Percentiles rank a stretch among this genome's conserved stretches.
phyloP scores from a whole-genome alignment of 2,329 filamentous ascomycete species.

The Microascus cirrosus region DNA sequence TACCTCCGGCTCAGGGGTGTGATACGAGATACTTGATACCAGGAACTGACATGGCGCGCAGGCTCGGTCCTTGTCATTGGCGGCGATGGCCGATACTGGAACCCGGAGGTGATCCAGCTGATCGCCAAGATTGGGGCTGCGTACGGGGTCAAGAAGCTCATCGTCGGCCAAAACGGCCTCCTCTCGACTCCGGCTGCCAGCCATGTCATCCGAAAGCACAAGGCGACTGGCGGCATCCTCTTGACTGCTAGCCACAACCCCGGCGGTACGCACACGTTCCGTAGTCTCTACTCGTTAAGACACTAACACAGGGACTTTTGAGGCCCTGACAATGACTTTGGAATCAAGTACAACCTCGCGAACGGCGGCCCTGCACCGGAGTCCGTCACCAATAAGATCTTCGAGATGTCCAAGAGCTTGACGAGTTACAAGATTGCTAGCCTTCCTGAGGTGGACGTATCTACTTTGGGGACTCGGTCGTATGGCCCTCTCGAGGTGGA shows the following conservation, averaged over 20 bases:
- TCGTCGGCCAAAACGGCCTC: conserved; percentile 94
- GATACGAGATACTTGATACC: background rate
- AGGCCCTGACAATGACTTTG: conserved; percentile 92
- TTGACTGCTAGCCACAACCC: conserved; percentile 98
- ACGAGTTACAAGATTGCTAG: conserved; percentile 86
- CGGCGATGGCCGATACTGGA: conserved; percentile 94
- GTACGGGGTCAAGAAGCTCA: conserved; percentile 96
- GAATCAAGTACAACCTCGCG: conserved; percentile 98
- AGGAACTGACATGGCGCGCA: conserved; percentile 13
- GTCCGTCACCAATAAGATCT: conserved; percentile 97
- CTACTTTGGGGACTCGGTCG: conserved; percentile 68
- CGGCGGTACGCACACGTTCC: conserved; percentile 57
- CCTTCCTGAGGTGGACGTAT: conserved; percentile 77
- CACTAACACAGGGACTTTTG: conserved; percentile 1
- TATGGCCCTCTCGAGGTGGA: conserved; percentile 88
- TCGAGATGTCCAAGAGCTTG: conserved; percentile 77
- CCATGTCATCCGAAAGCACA: conserved; percentile 87
- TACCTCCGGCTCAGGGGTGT: background rate
- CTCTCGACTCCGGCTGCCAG: conserved; percentile 93
- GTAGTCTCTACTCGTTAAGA: background rate
- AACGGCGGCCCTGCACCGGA: conserved; percentile 95
- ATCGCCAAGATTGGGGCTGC: conserved; percentile 96
- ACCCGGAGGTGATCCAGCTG: conserved; percentile 89
- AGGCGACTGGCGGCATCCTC: conserved; percentile 92
- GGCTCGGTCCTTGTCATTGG: conserved; percentile 85